Conservation (phyloP, 2,329 filamentous ascomycete species). For the Didymella keratinophila region DNA sequence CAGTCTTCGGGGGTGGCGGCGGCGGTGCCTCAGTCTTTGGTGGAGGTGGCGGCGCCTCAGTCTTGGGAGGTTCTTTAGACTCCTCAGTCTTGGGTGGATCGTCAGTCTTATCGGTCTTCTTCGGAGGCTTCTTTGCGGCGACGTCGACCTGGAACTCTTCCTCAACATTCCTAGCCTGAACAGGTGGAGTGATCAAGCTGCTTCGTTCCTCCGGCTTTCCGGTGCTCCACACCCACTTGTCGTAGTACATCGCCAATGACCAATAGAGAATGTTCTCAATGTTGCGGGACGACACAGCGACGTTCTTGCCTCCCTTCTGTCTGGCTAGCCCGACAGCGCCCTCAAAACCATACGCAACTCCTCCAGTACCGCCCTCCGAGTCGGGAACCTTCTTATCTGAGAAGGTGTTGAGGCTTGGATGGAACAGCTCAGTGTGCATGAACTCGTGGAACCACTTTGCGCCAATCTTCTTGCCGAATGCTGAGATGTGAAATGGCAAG, state of each 20-base stretch:
- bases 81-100: constrained; percentile 10
- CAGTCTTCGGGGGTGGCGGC: constrained; percentile 2
- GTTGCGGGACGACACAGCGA: constrained; percentile 15
- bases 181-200: constrained; percentile 1
- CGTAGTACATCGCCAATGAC: constrained; percentile 20
- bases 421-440: constrained; percentile 20
- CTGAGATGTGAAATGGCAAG: constrained; percentile 20
- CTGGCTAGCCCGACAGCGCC: constrained; percentile 17
- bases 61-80: constrained; percentile 5
- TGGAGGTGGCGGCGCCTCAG: constrained; percentile 1
- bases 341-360: constrained; percentile 11
- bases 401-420: constrained; percentile 11
- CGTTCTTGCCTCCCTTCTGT: constrained; percentile 15
- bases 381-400: constrained; percentile 15
- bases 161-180: constrained; percentile 1
- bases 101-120: constrained; percentile 9
- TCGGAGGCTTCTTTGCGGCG: constrained; percentile 12
- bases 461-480: constrained; percentile 18
- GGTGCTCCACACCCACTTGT: constrained; percentile 22
- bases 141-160: constrained; percentile 4
- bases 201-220: constrained; percentile 14
- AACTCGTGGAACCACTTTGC: constrained; percentile 25
- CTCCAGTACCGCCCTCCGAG: constrained; percentile 5
- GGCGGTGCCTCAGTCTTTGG: constrained; percentile 5
- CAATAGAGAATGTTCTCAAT: constrained; percentile 24